Evolutionary conservation across 225 moss, liverwort and hornwort species (phyloP).

Genomic region (Climacium dendroides): DNA sequence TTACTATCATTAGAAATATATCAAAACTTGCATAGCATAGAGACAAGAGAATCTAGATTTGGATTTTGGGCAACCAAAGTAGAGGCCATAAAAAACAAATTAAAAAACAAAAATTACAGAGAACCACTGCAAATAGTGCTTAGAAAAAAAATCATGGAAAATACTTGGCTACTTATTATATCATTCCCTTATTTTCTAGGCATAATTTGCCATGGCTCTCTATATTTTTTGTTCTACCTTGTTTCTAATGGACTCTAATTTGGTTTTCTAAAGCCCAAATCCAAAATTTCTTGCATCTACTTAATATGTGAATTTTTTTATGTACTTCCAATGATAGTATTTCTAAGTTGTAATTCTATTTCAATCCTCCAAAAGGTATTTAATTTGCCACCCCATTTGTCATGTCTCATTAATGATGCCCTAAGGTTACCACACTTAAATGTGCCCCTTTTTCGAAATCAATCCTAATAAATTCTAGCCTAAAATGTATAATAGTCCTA

Average conservation of each 20-base stretch:
- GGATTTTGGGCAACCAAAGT: background rate
- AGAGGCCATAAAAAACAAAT: background rate
- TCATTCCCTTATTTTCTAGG: background rate
- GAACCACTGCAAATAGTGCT: rapidly evolving
- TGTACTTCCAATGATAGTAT: background rate
- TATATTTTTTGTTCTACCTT: background rate
- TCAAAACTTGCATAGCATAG: background rate
- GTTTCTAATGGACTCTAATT: background rate
- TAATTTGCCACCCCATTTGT: rapidly evolving
- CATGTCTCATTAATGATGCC: too few species aligned
- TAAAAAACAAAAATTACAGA: background rate
- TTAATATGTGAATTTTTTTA: background rate
- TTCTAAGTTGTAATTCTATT: background rate
- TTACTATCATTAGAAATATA: background rate
- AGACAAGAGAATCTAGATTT: background rate
- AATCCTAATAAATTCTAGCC: background rate
- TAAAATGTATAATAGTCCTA: background rate
- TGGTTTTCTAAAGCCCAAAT: background rate
- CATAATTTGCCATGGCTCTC: too few species aligned
- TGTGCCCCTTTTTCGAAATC: rapidly evolving
- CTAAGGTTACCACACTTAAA: background rate
- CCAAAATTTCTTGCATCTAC: too few species aligned
- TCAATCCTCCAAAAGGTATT: background rate
- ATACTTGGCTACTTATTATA: background rate
- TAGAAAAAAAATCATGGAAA: background rate